These are phyloP conservation scores for Naganishia sp. DNA, from an alignment of 1,284 basidiomycete species.

Conservation along the genomic window DNA sequence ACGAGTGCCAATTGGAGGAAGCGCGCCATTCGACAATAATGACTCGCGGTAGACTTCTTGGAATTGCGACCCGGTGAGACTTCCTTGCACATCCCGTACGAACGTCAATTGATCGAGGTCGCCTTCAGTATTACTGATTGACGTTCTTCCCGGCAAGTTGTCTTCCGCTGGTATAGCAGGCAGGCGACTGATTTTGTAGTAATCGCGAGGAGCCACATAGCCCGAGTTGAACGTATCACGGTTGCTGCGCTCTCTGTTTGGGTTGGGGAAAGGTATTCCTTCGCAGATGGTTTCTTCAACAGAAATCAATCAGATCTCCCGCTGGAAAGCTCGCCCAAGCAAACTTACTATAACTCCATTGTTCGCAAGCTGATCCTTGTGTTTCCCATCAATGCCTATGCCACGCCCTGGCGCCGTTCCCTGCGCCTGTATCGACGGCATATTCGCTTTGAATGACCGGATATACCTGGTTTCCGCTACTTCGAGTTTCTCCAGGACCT, in stretches of 20 bases:
- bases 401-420: neutral
- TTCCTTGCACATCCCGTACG: constrained; percentile 63
- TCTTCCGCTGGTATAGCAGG: constrained; percentile 39
- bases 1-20: constrained; percentile 65
- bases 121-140: neutral
- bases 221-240: constrained; percentile 7
- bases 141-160: constrained; percentile 46
- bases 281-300: neutral
- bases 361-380: neutral
- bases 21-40: constrained; percentile 70
- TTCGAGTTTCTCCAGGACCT: constrained; percentile 72
- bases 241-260: too few relatives aligned
- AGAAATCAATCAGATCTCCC: too few relatives aligned
- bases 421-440: neutral
- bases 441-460: constrained; percentile 60
- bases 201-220: constrained; percentile 33
- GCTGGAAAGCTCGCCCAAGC: too few relatives aligned
- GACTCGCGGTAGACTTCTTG: constrained; percentile 69
- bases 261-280: neutral
- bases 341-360: too few relatives aligned
- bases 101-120: constrained; percentile 53
- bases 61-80: constrained; percentile 67
- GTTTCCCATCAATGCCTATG: neutral
- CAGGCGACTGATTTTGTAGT: constrained; percentile 54
- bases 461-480: constrained; percentile 75